Conservation (phyloP, 108 stramenopile species). For the Fragilaria radians region DNA sequence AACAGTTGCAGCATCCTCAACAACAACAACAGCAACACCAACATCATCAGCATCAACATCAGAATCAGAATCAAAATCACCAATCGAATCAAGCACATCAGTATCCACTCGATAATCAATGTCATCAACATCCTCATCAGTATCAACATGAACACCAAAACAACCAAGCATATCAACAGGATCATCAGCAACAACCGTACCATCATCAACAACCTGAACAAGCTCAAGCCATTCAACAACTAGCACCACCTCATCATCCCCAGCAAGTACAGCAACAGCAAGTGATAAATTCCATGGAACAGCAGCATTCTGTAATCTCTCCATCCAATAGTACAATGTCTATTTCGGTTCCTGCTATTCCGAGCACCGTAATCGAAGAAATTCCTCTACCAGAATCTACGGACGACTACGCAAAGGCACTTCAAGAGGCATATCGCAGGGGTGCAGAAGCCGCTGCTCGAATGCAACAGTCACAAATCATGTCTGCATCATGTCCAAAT, state of each 20-base stretch:
- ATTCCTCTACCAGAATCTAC: conserved; percentile 36
- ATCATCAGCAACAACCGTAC: neutral
- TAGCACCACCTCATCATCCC: conserved; percentile 3
- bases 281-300: too few species aligned
- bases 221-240: conserved; percentile 1
- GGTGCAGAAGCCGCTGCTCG: conserved; percentile 62
- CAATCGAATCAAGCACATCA: neutral
- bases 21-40: conserved; percentile 3
- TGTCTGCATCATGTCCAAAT: conserved; percentile 41
- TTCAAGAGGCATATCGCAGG: conserved; percentile 77
- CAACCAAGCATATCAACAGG: too few species aligned
- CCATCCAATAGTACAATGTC: neutral
- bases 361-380: neutral
- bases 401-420: conserved; percentile 75
- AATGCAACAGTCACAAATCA: conserved; percentile 7
- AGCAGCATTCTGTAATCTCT: neutral
- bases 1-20: conserved; percentile 8
- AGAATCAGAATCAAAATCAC: neutral
- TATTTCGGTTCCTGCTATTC: neutral
- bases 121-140: conserved; percentile 6
- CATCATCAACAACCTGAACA: conserved; percentile 8
- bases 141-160: neutral
- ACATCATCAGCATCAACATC: too few species aligned
- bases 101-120: neutral
- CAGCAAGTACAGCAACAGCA: conserved; percentile 2